A percentile compares a stretch with the other conserved stretches of the same genome.
phyloP scores from a whole-genome alignment of 2,329 filamentous ascomycete species.

The Ophiostoma himal-ulmi region DNA sequence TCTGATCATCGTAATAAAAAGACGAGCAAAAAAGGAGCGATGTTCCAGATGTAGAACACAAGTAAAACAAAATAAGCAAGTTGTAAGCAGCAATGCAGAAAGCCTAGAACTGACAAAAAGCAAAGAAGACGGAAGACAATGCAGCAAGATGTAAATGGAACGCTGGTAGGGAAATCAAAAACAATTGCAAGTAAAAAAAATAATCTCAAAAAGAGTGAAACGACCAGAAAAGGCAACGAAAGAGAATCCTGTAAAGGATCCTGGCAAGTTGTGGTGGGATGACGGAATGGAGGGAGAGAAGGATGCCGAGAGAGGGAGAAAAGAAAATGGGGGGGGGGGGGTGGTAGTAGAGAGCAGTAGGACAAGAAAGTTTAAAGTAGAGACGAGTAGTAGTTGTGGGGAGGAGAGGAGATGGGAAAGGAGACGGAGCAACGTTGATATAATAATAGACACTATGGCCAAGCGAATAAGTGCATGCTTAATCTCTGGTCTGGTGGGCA shows the following conservation, averaged over 20 bases:
- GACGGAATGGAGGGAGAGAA: constrained; percentile 19
- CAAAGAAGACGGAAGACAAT: constrained; percentile 1
- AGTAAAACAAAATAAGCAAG: neutral
- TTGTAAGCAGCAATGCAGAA: neutral
- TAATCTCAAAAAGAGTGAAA: neutral
- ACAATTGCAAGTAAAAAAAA: neutral
- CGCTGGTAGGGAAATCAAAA: constrained; percentile 15
- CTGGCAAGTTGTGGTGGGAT: constrained; percentile 11
- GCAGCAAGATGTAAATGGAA: constrained; percentile 4
- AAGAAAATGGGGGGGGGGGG: neutral
- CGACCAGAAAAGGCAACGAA: constrained; percentile 1
- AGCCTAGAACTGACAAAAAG: neutral
- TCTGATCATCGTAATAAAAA: constrained; percentile 14
- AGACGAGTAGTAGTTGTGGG: constrained; percentile 2
- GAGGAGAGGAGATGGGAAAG: constrained; percentile 4
- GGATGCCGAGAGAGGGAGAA: constrained; percentile 7
- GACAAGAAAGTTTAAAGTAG: neutral
- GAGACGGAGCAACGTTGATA: constrained; percentile 1
- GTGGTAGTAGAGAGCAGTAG: constrained; percentile 2
- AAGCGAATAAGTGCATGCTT: neutral
- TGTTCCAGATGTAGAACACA: constrained; percentile 8
- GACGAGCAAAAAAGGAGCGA: constrained; percentile 7
- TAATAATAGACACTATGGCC: constrained; percentile 7
- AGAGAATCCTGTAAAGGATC: neutral
- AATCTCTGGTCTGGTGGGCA: constrained; percentile 5